Evolutionary conservation across 257 asterid genomes (phyloP).

Genomic region (Solanum lycopersicoides): DNA sequence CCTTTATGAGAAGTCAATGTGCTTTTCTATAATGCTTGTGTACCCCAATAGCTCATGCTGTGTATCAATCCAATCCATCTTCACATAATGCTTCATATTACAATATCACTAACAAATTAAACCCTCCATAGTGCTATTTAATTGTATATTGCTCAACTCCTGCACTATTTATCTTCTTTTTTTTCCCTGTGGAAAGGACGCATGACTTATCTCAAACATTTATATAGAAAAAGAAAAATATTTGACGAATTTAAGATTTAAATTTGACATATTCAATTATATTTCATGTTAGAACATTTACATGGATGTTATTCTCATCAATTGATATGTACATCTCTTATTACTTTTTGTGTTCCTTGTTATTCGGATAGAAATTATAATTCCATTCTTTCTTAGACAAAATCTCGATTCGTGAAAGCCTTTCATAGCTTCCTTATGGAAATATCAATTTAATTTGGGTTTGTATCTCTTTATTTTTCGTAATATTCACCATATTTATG

Average conservation of each 20-base stretch:
- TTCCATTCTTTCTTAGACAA: neutral
- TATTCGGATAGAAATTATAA: neutral
- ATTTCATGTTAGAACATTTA: neutral
- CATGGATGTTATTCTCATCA: neutral
- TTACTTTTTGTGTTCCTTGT: neutral
- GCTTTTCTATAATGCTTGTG: constrained; percentile 13
- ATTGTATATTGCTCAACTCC: neutral
- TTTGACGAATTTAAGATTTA: neutral
- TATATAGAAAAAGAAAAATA: neutral
- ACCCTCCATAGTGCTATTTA: neutral
- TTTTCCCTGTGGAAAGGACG: neutral
- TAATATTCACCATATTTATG: neutral
- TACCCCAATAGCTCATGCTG: constrained; percentile 8
- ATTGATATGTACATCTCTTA: neutral
- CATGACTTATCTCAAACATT: neutral
- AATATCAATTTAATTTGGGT: neutral
- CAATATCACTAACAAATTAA: neutral
- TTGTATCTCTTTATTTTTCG: neutral
- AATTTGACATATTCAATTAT: neutral
- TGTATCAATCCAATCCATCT: constrained; percentile 1
- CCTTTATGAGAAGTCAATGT: constrained; percentile 32
- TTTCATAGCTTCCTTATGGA: neutral
- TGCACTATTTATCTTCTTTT: neutral
- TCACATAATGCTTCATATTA: neutral
- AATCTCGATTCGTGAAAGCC: neutral